Percentiles rank a stretch among this genome's conserved stretches.
These are phyloP conservation scores for Pisolithus orientalis DNA, from an alignment of 768 basidiomycete genomes.

Conservation along the genomic window DNA sequence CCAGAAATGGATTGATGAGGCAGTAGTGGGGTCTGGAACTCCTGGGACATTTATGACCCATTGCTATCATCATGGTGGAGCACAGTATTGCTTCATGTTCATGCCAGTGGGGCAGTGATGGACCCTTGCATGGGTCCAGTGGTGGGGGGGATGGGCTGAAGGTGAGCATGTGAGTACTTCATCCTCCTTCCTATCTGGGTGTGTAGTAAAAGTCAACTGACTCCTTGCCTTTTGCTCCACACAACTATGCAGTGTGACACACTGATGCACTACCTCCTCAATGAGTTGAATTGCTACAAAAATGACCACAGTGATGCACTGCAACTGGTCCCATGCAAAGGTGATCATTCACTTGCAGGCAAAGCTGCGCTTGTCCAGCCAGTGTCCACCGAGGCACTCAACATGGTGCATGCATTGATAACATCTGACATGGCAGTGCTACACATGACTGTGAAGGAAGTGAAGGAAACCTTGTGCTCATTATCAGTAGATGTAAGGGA, in stretches of 20 bases:
- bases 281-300: conserved; percentile 22
- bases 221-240: not conserved
- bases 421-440: not conserved
- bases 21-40: conserved; percentile 2
- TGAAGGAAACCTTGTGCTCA: too few species aligned
- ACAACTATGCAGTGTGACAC: not conserved
- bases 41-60: conserved; percentile 20
- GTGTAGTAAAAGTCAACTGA: not conserved
- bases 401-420: not conserved
- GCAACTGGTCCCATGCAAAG: not conserved
- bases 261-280: conserved; percentile 18
- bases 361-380: not conserved
- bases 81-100: conserved; percentile 25
- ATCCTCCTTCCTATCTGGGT: not conserved
- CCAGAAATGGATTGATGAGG: conserved; percentile 15
- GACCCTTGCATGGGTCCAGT: conserved; percentile 28
- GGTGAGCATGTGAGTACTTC: conserved; percentile 27
- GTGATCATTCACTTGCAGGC: not conserved
- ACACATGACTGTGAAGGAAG: not conserved
- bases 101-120: conserved; percentile 30
- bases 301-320: conserved; percentile 16
- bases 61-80: conserved; percentile 22
- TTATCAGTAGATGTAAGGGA: not conserved
- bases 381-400: not conserved
- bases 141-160: conserved; percentile 41